Conservation (phyloP, 2,329 filamentous ascomycete species). For the Stemphylium lycopersici region DNA sequence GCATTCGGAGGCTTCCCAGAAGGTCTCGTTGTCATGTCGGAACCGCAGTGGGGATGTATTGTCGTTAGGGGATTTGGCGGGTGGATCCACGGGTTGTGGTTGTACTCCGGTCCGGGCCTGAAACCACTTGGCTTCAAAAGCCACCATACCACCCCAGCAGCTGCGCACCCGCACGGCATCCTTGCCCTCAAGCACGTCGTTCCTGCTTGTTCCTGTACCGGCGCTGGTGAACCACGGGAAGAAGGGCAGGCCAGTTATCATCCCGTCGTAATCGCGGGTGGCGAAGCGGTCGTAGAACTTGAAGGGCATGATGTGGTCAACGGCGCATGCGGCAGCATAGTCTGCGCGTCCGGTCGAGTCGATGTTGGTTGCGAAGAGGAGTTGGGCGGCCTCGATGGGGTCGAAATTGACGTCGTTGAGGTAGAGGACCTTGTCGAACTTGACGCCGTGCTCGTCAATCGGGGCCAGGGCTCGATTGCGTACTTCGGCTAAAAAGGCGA, state of each 20-base stretch:
- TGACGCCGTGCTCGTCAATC: slow-evolving; percentile 60
- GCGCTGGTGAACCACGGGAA: slow-evolving; percentile 70
- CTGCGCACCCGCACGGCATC: slow-evolving; percentile 72
- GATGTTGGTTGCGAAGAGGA: slow-evolving; percentile 68
- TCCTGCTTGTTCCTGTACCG: slow-evolving; percentile 60
- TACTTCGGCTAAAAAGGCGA: slow-evolving; percentile 74
- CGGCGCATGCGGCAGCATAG: slow-evolving; percentile 72
- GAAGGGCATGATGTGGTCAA: slow-evolving; percentile 72
- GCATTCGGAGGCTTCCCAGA: slow-evolving; percentile 57
- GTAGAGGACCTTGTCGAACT: slow-evolving; percentile 66
- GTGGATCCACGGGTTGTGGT: slow-evolving; percentile 19
- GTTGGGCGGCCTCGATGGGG: slow-evolving; percentile 63
- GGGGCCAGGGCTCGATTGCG: slow-evolving; percentile 73
- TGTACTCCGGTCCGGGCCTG: slow-evolving; percentile 49
- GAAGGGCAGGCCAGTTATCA: slow-evolving; percentile 66
- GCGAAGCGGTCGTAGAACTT: slow-evolving; percentile 78
- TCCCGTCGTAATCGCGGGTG: slow-evolving; percentile 69
- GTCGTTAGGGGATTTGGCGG: slow-evolving; percentile 14
- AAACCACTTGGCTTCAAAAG: slow-evolving; percentile 67
- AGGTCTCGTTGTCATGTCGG: slow-evolving; percentile 50
- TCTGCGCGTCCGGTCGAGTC: slow-evolving; percentile 57
- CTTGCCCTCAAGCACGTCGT: slow-evolving; percentile 65
- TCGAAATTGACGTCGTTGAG: slow-evolving; percentile 72
- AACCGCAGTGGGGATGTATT: slow-evolving; percentile 52
- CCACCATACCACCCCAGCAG: slow-evolving; percentile 80